Conservation (phyloP, 2,329 filamentous ascomycete species). For the Neofusicoccum parvum region DNA sequence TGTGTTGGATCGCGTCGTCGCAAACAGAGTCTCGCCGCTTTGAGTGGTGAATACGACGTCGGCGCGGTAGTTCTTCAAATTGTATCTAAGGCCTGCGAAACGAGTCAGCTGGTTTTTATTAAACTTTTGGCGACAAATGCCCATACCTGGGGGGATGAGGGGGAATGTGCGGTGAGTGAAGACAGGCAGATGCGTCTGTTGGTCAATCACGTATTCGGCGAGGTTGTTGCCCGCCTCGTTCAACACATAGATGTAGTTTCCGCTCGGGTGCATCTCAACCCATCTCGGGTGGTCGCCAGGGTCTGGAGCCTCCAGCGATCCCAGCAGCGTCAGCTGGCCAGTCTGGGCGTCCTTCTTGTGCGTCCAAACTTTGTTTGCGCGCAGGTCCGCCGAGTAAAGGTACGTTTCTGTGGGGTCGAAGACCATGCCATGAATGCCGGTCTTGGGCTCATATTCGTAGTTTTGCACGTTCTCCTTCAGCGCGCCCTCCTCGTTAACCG, state of each 20-base stretch:
- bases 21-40: slow-evolving; percentile 76
- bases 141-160: slow-evolving; percentile 73
- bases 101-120: slow-evolving; percentile 1
- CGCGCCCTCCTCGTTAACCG: slow-evolving; percentile 58
- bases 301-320: slow-evolving; percentile 70
- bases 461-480: slow-evolving; percentile 69
- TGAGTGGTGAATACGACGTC: slow-evolving; percentile 77
- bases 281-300: slow-evolving; percentile 79
- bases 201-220: slow-evolving; percentile 79
- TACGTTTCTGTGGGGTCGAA: slow-evolving; percentile 74
- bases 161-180: slow-evolving; percentile 78
- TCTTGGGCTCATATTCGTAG: slow-evolving; percentile 69
- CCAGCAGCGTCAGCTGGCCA: slow-evolving; percentile 69
- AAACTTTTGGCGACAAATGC: slow-evolving; percentile 12
- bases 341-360: slow-evolving; percentile 68
- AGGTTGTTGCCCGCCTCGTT: slow-evolving; percentile 90
- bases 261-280: slow-evolving; percentile 80
- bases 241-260: slow-evolving; percentile 78
- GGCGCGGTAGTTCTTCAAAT: slow-evolving; percentile 72
- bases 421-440: slow-evolving; percentile 80
- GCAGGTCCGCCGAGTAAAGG: slow-evolving; percentile 78
- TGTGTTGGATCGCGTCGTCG: slow-evolving; percentile 77
- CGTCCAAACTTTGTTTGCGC: slow-evolving; percentile 80
- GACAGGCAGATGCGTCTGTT: slow-evolving; percentile 70
- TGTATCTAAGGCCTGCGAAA: slow-evolving; percentile 28